Conservation (phyloP, 1,284 basidiomycete genomes). For the Leucoagaricus sp. region DNA sequence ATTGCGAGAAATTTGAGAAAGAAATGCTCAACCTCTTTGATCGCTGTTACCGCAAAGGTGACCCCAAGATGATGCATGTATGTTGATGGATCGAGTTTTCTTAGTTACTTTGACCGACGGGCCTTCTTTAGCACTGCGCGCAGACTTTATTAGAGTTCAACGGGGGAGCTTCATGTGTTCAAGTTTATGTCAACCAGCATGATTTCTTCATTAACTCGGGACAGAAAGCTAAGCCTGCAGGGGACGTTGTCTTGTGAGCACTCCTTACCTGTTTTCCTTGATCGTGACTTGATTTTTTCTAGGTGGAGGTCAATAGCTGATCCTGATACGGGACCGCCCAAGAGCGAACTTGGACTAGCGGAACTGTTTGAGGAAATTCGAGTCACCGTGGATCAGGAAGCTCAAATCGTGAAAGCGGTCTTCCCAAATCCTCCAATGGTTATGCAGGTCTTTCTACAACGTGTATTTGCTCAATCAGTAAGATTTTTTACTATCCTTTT, state of each 20-base stretch:
- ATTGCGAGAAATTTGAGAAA: constrained; percentile 98
- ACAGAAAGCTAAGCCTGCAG: constrained; percentile 57
- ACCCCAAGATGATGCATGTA: constrained; percentile 99
- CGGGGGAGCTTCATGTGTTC: constrained; percentile 94
- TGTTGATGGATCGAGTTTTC: constrained; percentile 15
- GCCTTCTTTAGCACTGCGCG: constrained; percentile 80
- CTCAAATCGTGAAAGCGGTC: constrained; percentile 97
- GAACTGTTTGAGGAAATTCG: constrained; percentile 89
- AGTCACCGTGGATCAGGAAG: constrained; percentile 90
- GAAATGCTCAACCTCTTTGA: constrained; percentile 98
- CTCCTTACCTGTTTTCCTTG: neutral
- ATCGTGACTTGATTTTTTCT: constrained; percentile 17
- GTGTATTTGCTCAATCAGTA: constrained; percentile 97
- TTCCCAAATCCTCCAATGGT: constrained; percentile 98
- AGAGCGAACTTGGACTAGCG: constrained; percentile 77
- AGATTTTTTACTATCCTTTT: too few species aligned
- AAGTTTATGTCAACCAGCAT: constrained; percentile 99
- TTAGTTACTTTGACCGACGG: neutral
- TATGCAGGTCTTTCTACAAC: constrained; percentile 97
- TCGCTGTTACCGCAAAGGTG: constrained; percentile 91
- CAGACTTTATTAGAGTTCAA: constrained; percentile 98
- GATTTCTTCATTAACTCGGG: constrained; percentile 97
- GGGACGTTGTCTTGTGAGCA: constrained; percentile 65
- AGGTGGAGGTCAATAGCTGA: constrained; percentile 86
- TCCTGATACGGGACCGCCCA: constrained; percentile 80